Percentiles rank a stretch among this genome's conserved stretches.
Evolutionary conservation across 2,329 filamentous ascomycete genomes (phyloP).

Genomic region (Phaeosphaeriaceae sp.): DNA sequence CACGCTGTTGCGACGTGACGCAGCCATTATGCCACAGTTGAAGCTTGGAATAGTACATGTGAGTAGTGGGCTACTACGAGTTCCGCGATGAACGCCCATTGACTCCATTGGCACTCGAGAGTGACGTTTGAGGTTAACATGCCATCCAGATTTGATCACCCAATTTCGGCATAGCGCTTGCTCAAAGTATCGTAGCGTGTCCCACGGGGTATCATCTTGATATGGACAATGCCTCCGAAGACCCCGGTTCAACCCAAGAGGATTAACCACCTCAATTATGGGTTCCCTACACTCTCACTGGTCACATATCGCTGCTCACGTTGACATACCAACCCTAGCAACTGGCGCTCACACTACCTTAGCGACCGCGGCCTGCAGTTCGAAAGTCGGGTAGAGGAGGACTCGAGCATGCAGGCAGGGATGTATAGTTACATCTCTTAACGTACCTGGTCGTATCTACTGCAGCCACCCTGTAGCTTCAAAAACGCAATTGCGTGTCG

Average conservation of each 20-base stretch:
- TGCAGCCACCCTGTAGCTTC: constrained; percentile 4
- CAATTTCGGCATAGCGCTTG: constrained; percentile 9
- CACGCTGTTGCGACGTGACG: not conserved
- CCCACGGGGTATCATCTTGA: constrained; percentile 18
- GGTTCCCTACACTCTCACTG: constrained; percentile 12
- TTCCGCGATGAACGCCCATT: not conserved
- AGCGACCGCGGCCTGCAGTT: constrained; percentile 25
- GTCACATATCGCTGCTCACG: constrained; percentile 12
- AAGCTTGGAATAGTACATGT: not conserved
- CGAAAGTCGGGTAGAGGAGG: constrained; percentile 23
- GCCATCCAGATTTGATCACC: constrained; percentile 15
- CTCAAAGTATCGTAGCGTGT: not conserved
- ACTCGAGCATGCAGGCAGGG: constrained; percentile 21
- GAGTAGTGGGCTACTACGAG: not conserved
- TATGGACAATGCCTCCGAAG: constrained; percentile 16
- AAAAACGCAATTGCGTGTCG: constrained; percentile 5
- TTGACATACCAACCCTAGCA: constrained; percentile 9
- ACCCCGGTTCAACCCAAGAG: constrained; percentile 11
- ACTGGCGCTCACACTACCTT: constrained; percentile 25
- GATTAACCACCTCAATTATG: constrained; percentile 20
- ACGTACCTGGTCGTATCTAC: not conserved
- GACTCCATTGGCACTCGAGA: not conserved
- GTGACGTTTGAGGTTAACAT: not conserved
- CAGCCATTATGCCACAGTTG: not conserved
- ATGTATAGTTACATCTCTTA: constrained; percentile 1